Conservation (phyloP, 345 rosid genomes). For the Lumnitzera littorea region DNA sequence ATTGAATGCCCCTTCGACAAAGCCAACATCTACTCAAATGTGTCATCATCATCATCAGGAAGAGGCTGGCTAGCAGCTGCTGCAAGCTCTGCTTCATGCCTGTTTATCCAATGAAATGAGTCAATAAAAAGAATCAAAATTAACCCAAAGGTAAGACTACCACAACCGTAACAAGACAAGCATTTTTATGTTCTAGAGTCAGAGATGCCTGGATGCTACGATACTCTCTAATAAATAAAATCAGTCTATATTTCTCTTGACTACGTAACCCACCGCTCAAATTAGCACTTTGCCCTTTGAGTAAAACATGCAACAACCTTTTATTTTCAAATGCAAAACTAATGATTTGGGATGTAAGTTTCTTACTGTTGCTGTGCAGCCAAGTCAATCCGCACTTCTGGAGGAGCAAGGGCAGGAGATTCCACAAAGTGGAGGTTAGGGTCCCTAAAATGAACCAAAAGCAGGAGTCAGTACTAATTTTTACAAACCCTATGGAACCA, state of each 20-base stretch:
- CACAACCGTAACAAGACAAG: too few species aligned
- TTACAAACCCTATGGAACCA: background rate
- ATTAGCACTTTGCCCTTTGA: too few species aligned
- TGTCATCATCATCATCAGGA: slow-evolving; percentile 73
- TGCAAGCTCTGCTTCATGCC: slow-evolving; percentile 80
- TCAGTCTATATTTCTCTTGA: too few species aligned
- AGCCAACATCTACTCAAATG: slow-evolving; percentile 40
- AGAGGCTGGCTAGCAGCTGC: slow-evolving; percentile 77
- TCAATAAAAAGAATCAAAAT: background rate
- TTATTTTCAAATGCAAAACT: too few species aligned
- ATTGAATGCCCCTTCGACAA: background rate
- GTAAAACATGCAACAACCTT: too few species aligned
- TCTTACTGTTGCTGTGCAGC: slow-evolving; percentile 86
- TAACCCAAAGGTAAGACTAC: background rate
- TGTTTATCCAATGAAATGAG: slow-evolving; percentile 8
- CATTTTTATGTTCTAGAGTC: too few species aligned
- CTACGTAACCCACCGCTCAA: too few species aligned
- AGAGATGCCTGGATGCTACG: too few species aligned
- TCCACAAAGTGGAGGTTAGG: slow-evolving; percentile 93
- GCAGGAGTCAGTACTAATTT: background rate
- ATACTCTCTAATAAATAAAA: too few species aligned
- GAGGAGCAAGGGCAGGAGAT: slow-evolving; percentile 88
- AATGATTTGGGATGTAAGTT: background rate
- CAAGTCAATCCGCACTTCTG: slow-evolving; percentile 79
- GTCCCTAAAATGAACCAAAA: slow-evolving; percentile 31